These are phyloP conservation scores for Chytridiales sp. DNA, from an alignment of 371 early-diverging fungal genomes.

Conservation along the genomic window DNA sequence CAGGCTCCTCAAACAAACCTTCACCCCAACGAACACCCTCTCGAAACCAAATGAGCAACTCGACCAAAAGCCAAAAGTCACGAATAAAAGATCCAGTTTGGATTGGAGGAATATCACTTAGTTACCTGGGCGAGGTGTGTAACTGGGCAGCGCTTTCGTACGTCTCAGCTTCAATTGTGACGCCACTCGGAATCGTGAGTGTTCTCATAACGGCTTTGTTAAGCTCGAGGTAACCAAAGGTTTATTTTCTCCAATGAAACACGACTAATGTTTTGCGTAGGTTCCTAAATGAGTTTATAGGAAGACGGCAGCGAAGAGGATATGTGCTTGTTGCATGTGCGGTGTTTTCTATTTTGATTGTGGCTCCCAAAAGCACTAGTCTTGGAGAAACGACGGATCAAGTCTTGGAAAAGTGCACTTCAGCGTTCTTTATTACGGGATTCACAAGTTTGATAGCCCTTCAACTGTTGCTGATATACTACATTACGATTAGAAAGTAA, in stretches of 20 bases:
- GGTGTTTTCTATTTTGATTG: slow-evolving; percentile 27
- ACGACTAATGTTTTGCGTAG: slow-evolving; percentile 15
- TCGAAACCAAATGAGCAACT: background rate
- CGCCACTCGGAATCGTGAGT: slow-evolving; percentile 39
- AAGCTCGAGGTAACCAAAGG: slow-evolving; percentile 4
- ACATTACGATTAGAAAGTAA: no score
- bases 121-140: slow-evolving; percentile 36
- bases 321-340: slow-evolving; percentile 27
- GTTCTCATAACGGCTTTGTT: slow-evolving; percentile 17
- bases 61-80: background rate
- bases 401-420: slow-evolving; percentile 18
- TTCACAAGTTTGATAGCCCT: slow-evolving; percentile 12
- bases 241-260: slow-evolving; percentile 16
- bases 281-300: slow-evolving; percentile 24
- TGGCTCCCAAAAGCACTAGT: slow-evolving; percentile 23
- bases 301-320: slow-evolving; percentile 22
- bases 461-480: slow-evolving; percentile 26
- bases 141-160: slow-evolving; percentile 39
- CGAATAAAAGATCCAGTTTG: slow-evolving; percentile 24
- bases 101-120: slow-evolving; percentile 30
- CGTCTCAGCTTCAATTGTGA: slow-evolving; percentile 38
- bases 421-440: slow-evolving; percentile 14
- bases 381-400: slow-evolving; percentile 23
- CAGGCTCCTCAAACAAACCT: background rate
- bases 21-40: background rate